Evolutionary conservation across 352 stramenopile species (phyloP), one percentile per base, ranked within the genome.

Genomic region (Phytophthora tentaculata): DNA sequence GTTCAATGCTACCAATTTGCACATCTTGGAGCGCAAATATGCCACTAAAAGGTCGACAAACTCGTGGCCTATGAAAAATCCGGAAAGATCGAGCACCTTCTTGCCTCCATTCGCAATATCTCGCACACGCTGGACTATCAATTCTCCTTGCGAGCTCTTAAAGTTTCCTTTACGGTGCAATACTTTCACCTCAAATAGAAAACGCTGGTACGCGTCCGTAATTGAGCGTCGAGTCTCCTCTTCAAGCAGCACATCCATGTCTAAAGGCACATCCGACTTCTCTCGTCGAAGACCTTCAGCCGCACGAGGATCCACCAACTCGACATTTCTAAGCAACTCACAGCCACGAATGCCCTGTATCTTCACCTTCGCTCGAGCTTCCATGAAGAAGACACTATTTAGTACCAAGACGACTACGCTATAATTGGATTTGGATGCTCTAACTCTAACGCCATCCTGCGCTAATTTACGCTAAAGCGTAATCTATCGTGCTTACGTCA

Each of bases 141-240:
- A 16, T 3, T 90, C 80, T 7, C 84, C 82, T 22, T 91, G 74
- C 0, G 73, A 74, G n/a, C 71, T 74, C 20, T 84, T 88, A 43
- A 94, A 94, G 44, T 88, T 89, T 28, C 86, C 83, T 37, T 80
- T 81, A 48, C 81, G 82, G 55, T 89, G 69, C 62, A 88, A 68
- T 1, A 71, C 76, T 29, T 81, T 88, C 44, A 86, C 77, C 32
- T 94, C 86, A 56, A 85, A 89, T 19, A 94, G 70, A 16, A 94
- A 74, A 12, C 67, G 55, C 59, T 91, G 81, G 61, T 90, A 90
- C 16, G 80, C 60, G 19, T 94, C 80, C 0, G 77, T 88, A 47
- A 91, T 92, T 1, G 64, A 69, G 1, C 61, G 61, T 10, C 83
- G 82, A 55, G 79, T 90, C 66, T 94, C 80, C 8, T 89, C 79